phyloP scores from a whole-genome alignment of 2,329 filamentous ascomycete genomes.

The Penicillium sp. region DNA sequence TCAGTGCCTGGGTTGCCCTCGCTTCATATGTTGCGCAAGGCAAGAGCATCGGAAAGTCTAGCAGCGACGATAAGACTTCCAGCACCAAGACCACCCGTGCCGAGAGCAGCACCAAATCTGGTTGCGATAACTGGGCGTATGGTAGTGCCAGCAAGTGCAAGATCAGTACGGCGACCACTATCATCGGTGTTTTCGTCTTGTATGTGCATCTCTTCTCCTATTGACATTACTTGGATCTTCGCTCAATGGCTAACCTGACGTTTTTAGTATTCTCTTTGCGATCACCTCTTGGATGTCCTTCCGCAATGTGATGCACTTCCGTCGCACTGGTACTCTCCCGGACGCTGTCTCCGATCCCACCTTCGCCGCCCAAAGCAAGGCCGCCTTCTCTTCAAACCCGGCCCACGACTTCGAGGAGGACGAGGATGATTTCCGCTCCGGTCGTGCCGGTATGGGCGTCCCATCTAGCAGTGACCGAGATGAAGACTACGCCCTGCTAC shows the following conservation, averaged over 20 bases:
- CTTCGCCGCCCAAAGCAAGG: constrained; percentile 54
- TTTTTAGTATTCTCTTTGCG: constrained; percentile 57
- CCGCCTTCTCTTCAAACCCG: constrained; percentile 53
- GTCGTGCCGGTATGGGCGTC: constrained; percentile 45
- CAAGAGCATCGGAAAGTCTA: constrained; percentile 52
- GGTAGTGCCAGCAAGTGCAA: constrained; percentile 60
- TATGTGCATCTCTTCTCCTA: constrained; percentile 38
- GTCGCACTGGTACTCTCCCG: constrained; percentile 60
- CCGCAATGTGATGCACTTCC: constrained; percentile 60
- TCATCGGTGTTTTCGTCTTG: constrained; percentile 62
- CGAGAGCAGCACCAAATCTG: constrained; percentile 36
- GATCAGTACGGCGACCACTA: constrained; percentile 58
- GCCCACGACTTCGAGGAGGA: constrained; percentile 51
- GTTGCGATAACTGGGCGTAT: constrained; percentile 51
- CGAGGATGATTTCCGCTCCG: constrained; percentile 50
- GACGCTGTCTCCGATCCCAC: constrained; percentile 49
- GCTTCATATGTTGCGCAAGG: constrained; percentile 61
- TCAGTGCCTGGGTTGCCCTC: constrained; percentile 60
- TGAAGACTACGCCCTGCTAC: constrained; percentile 57
- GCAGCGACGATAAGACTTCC: constrained; percentile 27
- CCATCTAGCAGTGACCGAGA: constrained; percentile 48
- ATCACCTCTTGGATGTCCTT: constrained; percentile 58
- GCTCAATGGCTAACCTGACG: constrained; percentile 7
- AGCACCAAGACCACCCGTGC: constrained; percentile 38
- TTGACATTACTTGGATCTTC: not conserved